Evolutionary conservation across 2,329 filamentous ascomycete species (phyloP).

Genomic region (Aspergillus felis): DNA sequence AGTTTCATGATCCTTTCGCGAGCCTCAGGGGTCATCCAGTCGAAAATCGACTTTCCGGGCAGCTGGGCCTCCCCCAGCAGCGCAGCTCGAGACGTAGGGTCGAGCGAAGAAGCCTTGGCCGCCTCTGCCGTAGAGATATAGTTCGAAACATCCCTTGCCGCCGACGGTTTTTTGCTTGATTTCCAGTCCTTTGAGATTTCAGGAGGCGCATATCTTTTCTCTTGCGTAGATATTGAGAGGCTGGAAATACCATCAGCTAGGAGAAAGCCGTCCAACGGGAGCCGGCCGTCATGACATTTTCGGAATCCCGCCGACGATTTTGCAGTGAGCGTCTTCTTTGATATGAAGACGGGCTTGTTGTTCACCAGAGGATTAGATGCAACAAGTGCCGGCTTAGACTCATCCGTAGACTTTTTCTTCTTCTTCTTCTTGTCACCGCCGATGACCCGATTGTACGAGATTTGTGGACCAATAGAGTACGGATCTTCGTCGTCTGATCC

Average conservation of each 20-base stretch:
- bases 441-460: conserved; percentile 78
- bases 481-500: conserved; percentile 94
- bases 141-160: conserved; percentile 27
- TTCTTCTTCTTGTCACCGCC: conserved; percentile 79
- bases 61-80: conserved; percentile 76
- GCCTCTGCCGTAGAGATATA: conserved; percentile 71
- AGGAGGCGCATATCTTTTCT: conserved; percentile 44
- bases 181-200: conserved; percentile 61
- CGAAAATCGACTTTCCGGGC: conserved; percentile 92
- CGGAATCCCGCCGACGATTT: conserved; percentile 50
- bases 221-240: conserved; percentile 43
- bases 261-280: conserved; percentile 76
- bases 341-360: conserved; percentile 69
- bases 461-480: conserved; percentile 85
- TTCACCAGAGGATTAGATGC: conserved; percentile 61
- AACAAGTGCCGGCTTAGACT: conserved; percentile 40
- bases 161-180: conserved; percentile 51
- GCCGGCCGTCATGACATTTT: conserved; percentile 77
- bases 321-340: conserved; percentile 55
- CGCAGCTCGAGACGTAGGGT: conserved; percentile 71
- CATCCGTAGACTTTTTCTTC: conserved; percentile 49
- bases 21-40: conserved; percentile 76
- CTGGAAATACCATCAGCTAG: conserved; percentile 56
- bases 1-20: conserved; percentile 71
- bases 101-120: conserved; percentile 70